Evolutionary conservation across 2,329 filamentous ascomycete species (phyloP).

Genomic region (Elsinoe perseae): DNA sequence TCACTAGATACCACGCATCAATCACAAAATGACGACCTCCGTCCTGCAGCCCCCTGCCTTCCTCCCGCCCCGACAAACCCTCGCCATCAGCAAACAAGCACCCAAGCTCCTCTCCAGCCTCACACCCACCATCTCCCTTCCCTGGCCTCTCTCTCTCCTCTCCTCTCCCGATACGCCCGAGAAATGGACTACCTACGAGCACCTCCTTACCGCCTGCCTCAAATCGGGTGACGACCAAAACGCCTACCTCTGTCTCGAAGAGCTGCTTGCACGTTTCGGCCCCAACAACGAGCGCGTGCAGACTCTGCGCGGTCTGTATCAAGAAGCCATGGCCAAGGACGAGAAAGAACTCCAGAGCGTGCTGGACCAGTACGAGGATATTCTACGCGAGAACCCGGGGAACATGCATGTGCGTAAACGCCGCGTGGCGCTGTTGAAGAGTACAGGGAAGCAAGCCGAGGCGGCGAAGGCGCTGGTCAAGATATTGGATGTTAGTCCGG

Average conservation of each 20-base stretch:
- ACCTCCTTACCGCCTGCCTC: conserved; percentile 74
- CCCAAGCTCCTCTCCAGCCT: conserved; percentile 33
- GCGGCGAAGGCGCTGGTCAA: conserved; percentile 66
- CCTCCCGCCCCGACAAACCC: conserved; percentile 33
- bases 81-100: conserved; percentile 43
- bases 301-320: conserved; percentile 71
- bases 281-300: conserved; percentile 76
- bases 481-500: conserved; percentile 75
- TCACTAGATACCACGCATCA: background rate
- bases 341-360: conserved; percentile 59
- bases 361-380: conserved; percentile 67
- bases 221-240: conserved; percentile 74
- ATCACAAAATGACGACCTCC: conserved; percentile 26
- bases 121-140: conserved; percentile 30
- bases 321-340: conserved; percentile 70
- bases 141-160: conserved; percentile 46
- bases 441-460: conserved; percentile 61
- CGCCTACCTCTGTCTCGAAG: conserved; percentile 66
- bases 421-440: conserved; percentile 68
- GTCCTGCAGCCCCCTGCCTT: conserved; percentile 36
- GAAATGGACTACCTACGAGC: conserved; percentile 79
- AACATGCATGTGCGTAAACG: conserved; percentile 85
- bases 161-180: conserved; percentile 61
- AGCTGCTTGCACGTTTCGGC: conserved; percentile 73
- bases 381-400: conserved; percentile 63